These are phyloP conservation scores for Setaria viridis DNA, from an alignment of 202 grass and related monocot genomes.

Conservation along the genomic window DNA sequence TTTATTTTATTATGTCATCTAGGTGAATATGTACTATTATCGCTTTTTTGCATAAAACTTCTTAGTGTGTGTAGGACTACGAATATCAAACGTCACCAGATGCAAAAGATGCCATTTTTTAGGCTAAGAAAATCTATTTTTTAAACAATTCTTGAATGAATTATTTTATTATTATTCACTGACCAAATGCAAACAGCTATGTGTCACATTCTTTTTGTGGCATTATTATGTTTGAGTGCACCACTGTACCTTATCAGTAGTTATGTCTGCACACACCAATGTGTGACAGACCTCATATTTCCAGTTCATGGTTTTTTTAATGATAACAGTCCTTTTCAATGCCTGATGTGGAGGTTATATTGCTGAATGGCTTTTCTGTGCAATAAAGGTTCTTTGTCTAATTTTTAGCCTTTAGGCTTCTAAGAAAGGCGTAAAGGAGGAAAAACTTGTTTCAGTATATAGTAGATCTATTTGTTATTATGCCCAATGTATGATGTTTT, in stretches of 20 bases:
- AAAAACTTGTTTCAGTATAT: slow-evolving; percentile 31
- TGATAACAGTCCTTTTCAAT: not conserved
- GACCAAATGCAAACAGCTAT: too few species aligned
- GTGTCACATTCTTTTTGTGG: too few species aligned
- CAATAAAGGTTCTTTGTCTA: not conserved
- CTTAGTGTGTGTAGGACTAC: not conserved
- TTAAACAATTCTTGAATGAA: too few species aligned
- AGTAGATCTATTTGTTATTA: not conserved
- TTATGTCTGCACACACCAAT: too few species aligned
- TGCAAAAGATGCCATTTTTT: not conserved
- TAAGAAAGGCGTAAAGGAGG: not conserved
- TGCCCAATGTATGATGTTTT: slow-evolving; percentile 24
- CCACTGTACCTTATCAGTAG: too few species aligned
- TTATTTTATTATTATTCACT: not conserved
- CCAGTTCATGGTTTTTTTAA: not conserved
- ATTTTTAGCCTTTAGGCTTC: not conserved
- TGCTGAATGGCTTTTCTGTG: not conserved
- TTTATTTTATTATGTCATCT: not conserved
- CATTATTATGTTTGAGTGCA: too few species aligned
- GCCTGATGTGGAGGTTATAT: not conserved
- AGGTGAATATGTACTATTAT: not conserved
- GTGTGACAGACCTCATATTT: not conserved
- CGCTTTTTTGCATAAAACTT: too few species aligned
- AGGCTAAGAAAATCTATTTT: not conserved
- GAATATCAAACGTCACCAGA: not conserved